Evolutionary conservation across 495 filamentous ascomycete species (phyloP).

Genomic region (Hyaloscypha finlandica): DNA sequence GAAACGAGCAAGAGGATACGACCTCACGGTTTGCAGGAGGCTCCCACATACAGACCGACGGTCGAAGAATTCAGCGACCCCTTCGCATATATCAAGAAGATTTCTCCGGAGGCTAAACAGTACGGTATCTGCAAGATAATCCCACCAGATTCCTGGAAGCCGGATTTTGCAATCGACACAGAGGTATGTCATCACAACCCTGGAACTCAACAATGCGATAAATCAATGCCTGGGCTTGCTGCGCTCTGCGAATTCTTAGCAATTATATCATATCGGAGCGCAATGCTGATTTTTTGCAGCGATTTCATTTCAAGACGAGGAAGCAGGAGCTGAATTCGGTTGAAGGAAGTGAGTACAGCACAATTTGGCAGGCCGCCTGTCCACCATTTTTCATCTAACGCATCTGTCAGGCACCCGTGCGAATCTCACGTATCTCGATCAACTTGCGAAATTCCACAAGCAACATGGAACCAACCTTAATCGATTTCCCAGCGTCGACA

Average conservation of each 20-base stretch:
- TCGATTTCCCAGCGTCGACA: constrained; percentile 94
- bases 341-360: constrained; percentile 82
- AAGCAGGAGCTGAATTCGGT: constrained; percentile 98
- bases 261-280: constrained; percentile 3
- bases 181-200: constrained; percentile 58
- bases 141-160: constrained; percentile 91
- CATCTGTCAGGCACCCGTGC: constrained; percentile 70
- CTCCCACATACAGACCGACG: constrained; percentile 87
- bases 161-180: constrained; percentile 93
- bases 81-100: constrained; percentile 87
- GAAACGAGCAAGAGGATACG: constrained; percentile 73
- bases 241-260: background rate
- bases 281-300: constrained; percentile 49
- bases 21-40: constrained; percentile 83
- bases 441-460: constrained; percentile 94
- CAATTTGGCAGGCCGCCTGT: constrained; percentile 26
- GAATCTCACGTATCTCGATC: constrained; percentile 95
- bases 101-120: constrained; percentile 76
- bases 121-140: constrained; percentile 96
- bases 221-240: background rate
- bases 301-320: constrained; percentile 94
- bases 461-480: constrained; percentile 93
- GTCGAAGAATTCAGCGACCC: constrained; percentile 95
- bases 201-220: background rate
- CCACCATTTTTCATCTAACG: constrained; percentile 22